Evolutionary conservation across 2,329 filamentous ascomycete species (phyloP), one percentile per base, ranked within the genome.

Genomic region (Aureobasidium leucospermi): DNA sequence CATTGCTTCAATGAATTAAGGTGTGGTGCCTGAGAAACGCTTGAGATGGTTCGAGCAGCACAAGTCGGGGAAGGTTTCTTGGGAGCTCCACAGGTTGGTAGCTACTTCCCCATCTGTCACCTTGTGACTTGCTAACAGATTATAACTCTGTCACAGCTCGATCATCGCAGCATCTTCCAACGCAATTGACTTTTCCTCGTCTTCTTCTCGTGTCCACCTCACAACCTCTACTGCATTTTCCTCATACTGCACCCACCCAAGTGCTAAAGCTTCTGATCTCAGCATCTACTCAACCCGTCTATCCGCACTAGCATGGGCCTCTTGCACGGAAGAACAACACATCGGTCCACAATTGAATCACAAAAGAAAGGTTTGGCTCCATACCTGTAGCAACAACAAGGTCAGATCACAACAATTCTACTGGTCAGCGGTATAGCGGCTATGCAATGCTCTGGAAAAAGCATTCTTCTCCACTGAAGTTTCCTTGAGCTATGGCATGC

Each of bases 1-100:
- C 34, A 9, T 43, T 55, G 39, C 34, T 28, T 16, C 11, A 36
- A 46, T 7, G 36, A n/a, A 36, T 28, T n/a, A 36, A 15, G 28
- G 41, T 45, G 23, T 56, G 1, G 31, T 36, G 8, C 31, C 41
- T 38, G 51, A 8, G n/a, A 42, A 36, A 15, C 29, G 52, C 23
- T 45, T 32, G 31, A 56, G 52, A n/a, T 56, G 36, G 39, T 56
- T 34, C 28, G 52, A 56, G 41, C 51, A 55, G 28, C 28, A 16
- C 16, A n/a, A 38, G 4, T 23, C 19, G 39, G 29, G 29, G 39
- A 56, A 56, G 41, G 31, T 56, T 56, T n/a, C 3, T 15, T 10
- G 38, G 16, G 29, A 29, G 23, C 38, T 55, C 51, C 51, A 43
- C 51, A 55, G 8, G 38, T 15, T 4, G 19, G 38, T 15, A 32